phyloP scores from a whole-genome alignment of 2,329 filamentous ascomycete species.

The Gyromitra esculenta region DNA sequence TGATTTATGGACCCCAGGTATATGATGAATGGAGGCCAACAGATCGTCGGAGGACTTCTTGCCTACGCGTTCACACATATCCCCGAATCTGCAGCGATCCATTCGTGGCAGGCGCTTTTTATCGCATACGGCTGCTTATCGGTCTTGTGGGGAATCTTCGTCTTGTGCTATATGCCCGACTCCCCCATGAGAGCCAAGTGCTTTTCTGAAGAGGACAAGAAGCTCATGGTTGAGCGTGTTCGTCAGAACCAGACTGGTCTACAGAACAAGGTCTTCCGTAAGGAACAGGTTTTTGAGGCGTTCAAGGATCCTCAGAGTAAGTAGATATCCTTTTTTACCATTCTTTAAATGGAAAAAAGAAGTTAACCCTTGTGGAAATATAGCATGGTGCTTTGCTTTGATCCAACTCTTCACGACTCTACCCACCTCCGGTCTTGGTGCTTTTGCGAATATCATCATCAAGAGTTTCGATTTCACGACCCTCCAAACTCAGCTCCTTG shows the following conservation, averaged over 20 bases:
- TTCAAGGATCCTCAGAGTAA: constrained; percentile 71
- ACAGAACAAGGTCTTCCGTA: constrained; percentile 63
- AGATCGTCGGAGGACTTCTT: constrained; percentile 76
- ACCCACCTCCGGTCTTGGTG: constrained; percentile 76
- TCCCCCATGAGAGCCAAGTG: constrained; percentile 65
- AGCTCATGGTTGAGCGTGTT: constrained; percentile 61
- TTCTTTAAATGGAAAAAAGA: not conserved
- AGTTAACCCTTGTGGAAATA: constrained; percentile 6
- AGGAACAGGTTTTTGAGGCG: constrained; percentile 68
- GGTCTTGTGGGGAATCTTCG: constrained; percentile 64
- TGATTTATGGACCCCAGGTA: constrained; percentile 61
- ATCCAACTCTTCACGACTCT: constrained; percentile 77
- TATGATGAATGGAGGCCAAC: constrained; percentile 80
- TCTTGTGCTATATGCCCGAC: constrained; percentile 62
- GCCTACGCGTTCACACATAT: constrained; percentile 64
- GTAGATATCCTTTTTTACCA: not conserved
- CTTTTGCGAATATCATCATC: constrained; percentile 79
- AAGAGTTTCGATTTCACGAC: constrained; percentile 72
- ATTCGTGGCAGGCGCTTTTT: constrained; percentile 65
- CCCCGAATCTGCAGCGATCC: constrained; percentile 58
- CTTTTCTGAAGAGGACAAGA: constrained; percentile 63
- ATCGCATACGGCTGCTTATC: constrained; percentile 63
- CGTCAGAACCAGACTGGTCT: constrained; percentile 60
- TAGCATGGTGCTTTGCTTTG: constrained; percentile 69
- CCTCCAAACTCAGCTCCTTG: constrained; percentile 75